Percentiles rank a stretch among this genome's conserved stretches.
Conservation (phyloP, 352 stramenopile species). For the Phytophthora niederhauseri region DNA sequence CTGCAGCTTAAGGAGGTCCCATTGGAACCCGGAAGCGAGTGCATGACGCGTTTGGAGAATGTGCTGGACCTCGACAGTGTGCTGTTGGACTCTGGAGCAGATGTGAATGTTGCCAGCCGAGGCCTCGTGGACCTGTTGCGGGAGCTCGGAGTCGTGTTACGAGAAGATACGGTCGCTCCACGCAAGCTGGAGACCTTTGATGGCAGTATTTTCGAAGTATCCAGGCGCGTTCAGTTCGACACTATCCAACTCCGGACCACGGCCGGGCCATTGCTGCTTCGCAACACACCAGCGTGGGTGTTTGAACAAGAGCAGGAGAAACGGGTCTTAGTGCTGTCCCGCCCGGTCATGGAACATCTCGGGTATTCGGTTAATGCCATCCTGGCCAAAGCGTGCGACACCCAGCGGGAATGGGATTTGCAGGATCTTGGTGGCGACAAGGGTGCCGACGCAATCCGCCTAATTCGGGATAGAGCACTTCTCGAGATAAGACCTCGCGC, state of each 20-base stretch:
- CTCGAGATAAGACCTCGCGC: background rate
- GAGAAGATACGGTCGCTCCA: background rate
- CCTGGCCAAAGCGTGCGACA: background rate
- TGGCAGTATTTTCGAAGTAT: background rate
- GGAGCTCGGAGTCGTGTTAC: background rate
- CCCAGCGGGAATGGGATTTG: slow-evolving; percentile 7
- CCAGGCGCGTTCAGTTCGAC: background rate
- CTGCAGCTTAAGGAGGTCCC: background rate
- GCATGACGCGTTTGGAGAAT: background rate
- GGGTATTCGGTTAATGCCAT: background rate
- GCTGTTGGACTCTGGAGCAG: background rate
- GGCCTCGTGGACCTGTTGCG: background rate
- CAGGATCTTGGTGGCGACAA: slow-evolving; percentile 4
- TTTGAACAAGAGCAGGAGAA: background rate
- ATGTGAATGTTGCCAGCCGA: slow-evolving; percentile 1
- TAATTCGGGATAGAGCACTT: background rate
- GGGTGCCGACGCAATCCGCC: background rate
- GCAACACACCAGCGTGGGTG: background rate
- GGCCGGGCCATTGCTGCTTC: background rate
- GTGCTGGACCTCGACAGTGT: background rate
- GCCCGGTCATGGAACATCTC: background rate
- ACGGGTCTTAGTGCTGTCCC: background rate
- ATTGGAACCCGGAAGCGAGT: background rate
- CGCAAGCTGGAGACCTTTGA: slow-evolving; percentile 1
- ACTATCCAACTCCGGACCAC: background rate